Conservation (phyloP, 352 stramenopile species). For the Globisporangium camurandrum region DNA sequence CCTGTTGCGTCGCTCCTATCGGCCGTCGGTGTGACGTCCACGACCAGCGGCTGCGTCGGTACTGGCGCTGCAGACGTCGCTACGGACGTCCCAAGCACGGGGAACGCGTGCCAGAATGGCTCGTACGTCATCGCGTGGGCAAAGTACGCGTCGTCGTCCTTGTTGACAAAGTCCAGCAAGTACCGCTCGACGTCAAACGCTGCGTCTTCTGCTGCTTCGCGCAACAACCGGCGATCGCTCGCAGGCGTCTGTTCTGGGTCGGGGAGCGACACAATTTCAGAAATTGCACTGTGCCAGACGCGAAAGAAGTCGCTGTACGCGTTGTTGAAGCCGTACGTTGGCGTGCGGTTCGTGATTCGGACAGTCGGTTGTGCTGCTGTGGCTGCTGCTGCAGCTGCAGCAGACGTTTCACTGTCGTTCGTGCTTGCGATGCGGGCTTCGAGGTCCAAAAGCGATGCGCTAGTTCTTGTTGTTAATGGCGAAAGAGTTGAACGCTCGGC, state of each 20-base stretch:
- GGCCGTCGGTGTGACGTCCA: slow-evolving; percentile 20
- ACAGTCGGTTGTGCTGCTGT: too few relatives aligned
- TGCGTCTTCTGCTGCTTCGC: slow-evolving; percentile 81
- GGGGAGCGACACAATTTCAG: slow-evolving; percentile 90
- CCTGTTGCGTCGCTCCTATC: too few relatives aligned
- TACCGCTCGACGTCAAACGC: slow-evolving; percentile 96
- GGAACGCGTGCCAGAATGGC: slow-evolving; percentile 83
- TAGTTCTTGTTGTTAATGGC: slow-evolving; percentile 7
- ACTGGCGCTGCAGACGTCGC: not conserved
- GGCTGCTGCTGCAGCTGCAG: too few relatives aligned
- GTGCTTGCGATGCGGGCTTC: slow-evolving; percentile 36
- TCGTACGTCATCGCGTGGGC: slow-evolving; percentile 82
- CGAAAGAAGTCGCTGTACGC: slow-evolving; percentile 90
- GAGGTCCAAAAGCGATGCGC: slow-evolving; percentile 45
- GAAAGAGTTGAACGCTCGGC: not conserved
- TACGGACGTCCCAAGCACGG: too few relatives aligned
- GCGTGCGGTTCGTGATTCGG: slow-evolving; percentile 36
- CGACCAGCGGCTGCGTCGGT: slow-evolving; percentile 18
- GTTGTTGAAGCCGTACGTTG: slow-evolving; percentile 93
- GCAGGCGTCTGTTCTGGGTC: slow-evolving; percentile 80
- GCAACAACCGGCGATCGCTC: slow-evolving; percentile 59
- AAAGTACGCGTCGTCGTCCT: slow-evolving; percentile 92
- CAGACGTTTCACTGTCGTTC: slow-evolving; percentile 8
- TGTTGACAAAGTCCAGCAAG: slow-evolving; percentile 89
- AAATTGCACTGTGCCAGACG: slow-evolving; percentile 88